phyloP scores from a whole-genome alignment of 176 grass and related monocot genomes.

The Pharus latifolius region DNA sequence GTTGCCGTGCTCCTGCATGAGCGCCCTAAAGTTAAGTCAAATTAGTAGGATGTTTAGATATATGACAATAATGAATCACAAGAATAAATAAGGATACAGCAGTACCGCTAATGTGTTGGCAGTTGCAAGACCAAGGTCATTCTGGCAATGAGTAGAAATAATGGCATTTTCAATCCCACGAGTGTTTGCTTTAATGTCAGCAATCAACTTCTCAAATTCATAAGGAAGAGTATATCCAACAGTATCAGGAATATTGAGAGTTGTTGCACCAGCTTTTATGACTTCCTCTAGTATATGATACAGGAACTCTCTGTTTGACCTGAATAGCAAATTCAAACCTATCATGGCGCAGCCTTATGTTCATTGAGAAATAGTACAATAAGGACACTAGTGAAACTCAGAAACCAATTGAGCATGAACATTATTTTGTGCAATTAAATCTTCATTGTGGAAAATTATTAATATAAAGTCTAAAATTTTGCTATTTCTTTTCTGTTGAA shows the following conservation, averaged over 20 bases:
- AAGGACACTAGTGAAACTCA: not conserved
- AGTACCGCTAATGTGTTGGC: constrained; percentile 87
- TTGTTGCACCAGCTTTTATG: constrained; percentile 92
- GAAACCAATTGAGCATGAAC: not conserved
- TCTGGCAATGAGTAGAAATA: constrained; percentile 97
- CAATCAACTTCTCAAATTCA: constrained; percentile 79
- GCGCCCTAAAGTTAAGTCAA: constrained; percentile 56
- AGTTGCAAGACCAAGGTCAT: constrained; percentile 93
- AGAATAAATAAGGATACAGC: constrained; percentile 12
- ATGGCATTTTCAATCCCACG: constrained; percentile 83
- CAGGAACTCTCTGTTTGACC: constrained; percentile 77
- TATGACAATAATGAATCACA: not conserved
- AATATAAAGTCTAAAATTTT: not conserved
- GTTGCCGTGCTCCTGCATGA: constrained; percentile 73
- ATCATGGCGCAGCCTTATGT: not conserved
- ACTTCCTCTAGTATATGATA: constrained; percentile 92
- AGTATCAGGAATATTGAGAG: constrained; percentile 94
- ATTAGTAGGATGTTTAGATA: constrained; percentile 29
- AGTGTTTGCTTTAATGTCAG: constrained; percentile 86
- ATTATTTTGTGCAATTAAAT: no score
- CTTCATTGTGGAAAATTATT: no score
- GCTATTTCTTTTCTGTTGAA: not conserved
- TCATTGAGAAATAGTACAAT: not conserved
- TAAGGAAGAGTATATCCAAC: constrained; percentile 83
- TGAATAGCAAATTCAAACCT: constrained; percentile 23